Evolutionary conservation across 1,139 yeast species (phyloP).

Genomic region (Pichia sp.): DNA sequence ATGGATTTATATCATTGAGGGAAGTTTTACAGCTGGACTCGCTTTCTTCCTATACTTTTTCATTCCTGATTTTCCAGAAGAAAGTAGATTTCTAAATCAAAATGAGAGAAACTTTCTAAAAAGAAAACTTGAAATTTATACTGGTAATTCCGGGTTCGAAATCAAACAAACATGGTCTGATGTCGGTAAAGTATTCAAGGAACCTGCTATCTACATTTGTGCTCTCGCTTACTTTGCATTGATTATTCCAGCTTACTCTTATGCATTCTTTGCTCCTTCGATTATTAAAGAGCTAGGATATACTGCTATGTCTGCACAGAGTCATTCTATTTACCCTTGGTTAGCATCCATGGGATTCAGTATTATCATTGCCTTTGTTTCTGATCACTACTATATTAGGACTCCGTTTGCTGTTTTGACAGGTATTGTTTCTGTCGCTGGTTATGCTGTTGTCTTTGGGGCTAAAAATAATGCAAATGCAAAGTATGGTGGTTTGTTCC

Average conservation of each 20-base stretch:
- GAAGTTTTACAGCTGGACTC: conserved; percentile 57
- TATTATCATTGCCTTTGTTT: conserved; percentile 39
- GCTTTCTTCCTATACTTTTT: conserved; percentile 55
- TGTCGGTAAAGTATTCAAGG: conserved; percentile 39
- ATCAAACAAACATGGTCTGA: conserved; percentile 38
- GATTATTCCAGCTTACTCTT: conserved; percentile 62
- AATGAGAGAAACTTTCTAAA: conserved; percentile 45
- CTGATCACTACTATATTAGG: conserved; percentile 44
- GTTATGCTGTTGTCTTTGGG: conserved; percentile 46
- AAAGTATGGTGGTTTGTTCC: conserved; percentile 67
- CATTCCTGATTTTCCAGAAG: conserved; percentile 68
- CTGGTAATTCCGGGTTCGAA: conserved; percentile 52
- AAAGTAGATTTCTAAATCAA: conserved; percentile 44
- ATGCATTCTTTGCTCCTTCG: conserved; percentile 63
- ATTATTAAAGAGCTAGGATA: conserved; percentile 53
- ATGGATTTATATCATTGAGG: conserved; percentile 71
- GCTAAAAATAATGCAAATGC: conserved; percentile 30
- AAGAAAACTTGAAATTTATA: conserved; percentile 44
- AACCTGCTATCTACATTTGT: conserved; percentile 47
- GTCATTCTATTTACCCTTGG: conserved; percentile 71
- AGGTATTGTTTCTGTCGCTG: conserved; percentile 41
- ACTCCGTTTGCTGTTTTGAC: conserved; percentile 41
- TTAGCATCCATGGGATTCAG: conserved; percentile 51
- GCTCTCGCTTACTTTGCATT: conserved; percentile 57
- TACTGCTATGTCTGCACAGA: conserved; percentile 55